Base-by-base conservation (phyloP, 169 alveolate genomes). In the Babesia bovis region DNA sequence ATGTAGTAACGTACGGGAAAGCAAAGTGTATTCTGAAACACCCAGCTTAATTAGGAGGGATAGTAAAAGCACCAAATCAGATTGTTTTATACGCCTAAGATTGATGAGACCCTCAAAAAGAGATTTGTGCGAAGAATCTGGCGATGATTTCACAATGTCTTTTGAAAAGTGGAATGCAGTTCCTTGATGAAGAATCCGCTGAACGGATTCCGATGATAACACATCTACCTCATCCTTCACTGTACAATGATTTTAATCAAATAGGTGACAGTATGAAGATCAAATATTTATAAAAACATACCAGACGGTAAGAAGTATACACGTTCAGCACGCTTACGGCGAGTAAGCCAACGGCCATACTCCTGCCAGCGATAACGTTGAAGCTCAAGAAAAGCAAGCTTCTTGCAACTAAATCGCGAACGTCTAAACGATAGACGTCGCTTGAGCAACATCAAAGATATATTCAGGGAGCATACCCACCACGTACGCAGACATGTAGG, bases 101-200 rank as follows among this genome's bases (percentile, higher is more conserved):
- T 51, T 55, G 35, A 66, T 17, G 53, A 76, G n/a, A 19, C 65
- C 56, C 47, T 61, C 85, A 51, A 61, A 76, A 2, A 76, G 65
- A 1, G 66, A 17, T n/a, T 41, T 26, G 56, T 63, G 59, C 26
- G 66, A 33, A 9, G 69, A 38, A 30, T 59, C 78, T 15, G 40
- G 13, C 0, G 38, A 12, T 47, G 50, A 38, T 13, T 6, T 15
- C 4, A 42, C 67, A 21, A 67, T 26, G 6, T 59, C 56, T 40
- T 66, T 75, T 23, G 72, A 58, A 60, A 70, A 75, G 68, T 78
- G 87, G 45, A 78, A 78, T 44, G 73, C 52, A 35, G 72, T 38
- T 23, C 87, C 87, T 42, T 78, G 87, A 65, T 60, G 68, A 38
- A 78, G 69, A 36, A 78, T 68, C 66, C 76, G 63, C 49, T 78